phyloP scores from a whole-genome alignment of 129 eudicot species.

The Solidago caesia region DNA sequence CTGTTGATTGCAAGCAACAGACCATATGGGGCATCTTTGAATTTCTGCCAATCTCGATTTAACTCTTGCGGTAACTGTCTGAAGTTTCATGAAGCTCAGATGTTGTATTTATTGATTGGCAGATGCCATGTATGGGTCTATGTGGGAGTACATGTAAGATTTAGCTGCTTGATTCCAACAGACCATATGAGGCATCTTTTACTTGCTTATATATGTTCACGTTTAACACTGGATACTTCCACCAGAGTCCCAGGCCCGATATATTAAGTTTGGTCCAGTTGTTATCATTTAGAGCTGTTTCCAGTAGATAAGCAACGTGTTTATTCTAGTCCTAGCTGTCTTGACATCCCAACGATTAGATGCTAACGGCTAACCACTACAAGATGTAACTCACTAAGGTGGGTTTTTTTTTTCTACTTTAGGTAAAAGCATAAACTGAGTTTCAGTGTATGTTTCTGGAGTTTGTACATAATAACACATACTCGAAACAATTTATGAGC shows the following conservation, averaged over 20 bases:
- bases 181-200: no score
- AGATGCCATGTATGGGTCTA: not conserved
- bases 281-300: not conserved
- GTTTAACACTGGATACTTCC: slow-evolving; percentile 9
- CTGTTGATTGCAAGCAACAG: no score
- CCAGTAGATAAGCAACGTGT: not conserved
- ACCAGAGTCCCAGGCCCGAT: not conserved
- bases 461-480: not conserved
- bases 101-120: not conserved
- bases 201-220: not conserved
- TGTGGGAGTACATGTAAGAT: not conserved
- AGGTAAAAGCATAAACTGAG: no score
- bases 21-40: no score
- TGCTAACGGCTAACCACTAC: slow-evolving; percentile 1
- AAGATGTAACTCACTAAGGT: not conserved
- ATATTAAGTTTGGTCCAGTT: not conserved
- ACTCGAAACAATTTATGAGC: not conserved
- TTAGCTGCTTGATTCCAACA: not conserved
- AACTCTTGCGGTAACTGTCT: no score
- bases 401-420: no score
- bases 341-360: slow-evolving; percentile 1
- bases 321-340: not conserved
- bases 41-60: no score
- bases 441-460: not conserved
- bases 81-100: not conserved